phyloP scores from a whole-genome alignment of 768 basidiomycete genomes.

The Asterophora parasitica region DNA sequence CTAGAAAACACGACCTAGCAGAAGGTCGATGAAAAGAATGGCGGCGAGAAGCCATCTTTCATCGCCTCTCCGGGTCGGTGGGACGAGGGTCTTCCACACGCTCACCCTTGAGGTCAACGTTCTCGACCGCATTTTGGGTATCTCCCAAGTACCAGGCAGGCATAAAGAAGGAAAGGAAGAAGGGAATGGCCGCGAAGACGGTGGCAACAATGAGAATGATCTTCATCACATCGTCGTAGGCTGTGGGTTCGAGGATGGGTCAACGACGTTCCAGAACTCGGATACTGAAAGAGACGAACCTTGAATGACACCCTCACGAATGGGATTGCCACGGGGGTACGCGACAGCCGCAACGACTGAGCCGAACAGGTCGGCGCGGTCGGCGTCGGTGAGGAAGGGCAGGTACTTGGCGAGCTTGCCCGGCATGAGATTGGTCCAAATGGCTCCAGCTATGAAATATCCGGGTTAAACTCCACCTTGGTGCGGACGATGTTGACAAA shows the following conservation, averaged over 20 bases:
- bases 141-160: slow-evolving; percentile 66
- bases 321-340: slow-evolving; percentile 47
- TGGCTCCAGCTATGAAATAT: slow-evolving; percentile 43
- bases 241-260: slow-evolving; percentile 18
- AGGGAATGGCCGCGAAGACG: slow-evolving; percentile 50
- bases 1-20: no score
- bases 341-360: slow-evolving; percentile 48
- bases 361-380: slow-evolving; percentile 46
- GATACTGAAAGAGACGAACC: slow-evolving; percentile 29
- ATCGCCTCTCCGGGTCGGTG: slow-evolving; percentile 10
- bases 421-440: slow-evolving; percentile 69
- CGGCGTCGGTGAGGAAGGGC: slow-evolving; percentile 38
- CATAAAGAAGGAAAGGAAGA: slow-evolving; percentile 55
- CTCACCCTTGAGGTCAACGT: slow-evolving; percentile 27
- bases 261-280: not conserved
- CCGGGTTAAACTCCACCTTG: not conserved
- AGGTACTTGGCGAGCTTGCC: slow-evolving; percentile 49
- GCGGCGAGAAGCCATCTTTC: not conserved
- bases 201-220: slow-evolving; percentile 52
- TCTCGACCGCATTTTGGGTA: slow-evolving; percentile 68
- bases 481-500: slow-evolving; percentile 2
- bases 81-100: slow-evolving; percentile 2
- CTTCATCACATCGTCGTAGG: slow-evolving; percentile 54
- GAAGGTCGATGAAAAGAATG: no score
- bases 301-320: slow-evolving; percentile 60